These are phyloP conservation scores for Diaporthe sp. DNA, from an alignment of 2,329 filamentous ascomycete genomes.

Conservation along the genomic window DNA sequence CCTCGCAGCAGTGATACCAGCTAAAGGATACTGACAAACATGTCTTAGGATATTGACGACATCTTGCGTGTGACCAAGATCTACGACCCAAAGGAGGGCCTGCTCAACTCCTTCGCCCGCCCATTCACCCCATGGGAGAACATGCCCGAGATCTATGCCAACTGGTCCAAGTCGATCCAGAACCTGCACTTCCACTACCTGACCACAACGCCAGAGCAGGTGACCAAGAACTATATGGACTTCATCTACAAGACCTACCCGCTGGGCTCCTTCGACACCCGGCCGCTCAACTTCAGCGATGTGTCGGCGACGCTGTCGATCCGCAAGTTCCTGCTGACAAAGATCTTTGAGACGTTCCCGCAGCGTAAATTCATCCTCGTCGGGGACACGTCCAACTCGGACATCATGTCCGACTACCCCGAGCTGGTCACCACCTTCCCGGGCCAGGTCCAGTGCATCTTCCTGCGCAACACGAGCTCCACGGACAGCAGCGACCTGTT, in stretches of 20 bases:
- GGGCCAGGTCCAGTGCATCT: slow-evolving; percentile 81
- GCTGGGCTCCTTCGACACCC: slow-evolving; percentile 81
- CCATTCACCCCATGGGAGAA: slow-evolving; percentile 80
- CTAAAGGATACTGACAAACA: background rate
- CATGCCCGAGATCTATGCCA: slow-evolving; percentile 83
- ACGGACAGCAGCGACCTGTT: slow-evolving; percentile 77
- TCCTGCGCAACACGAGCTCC: slow-evolving; percentile 71
- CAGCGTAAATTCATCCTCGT: slow-evolving; percentile 81
- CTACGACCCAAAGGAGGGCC: slow-evolving; percentile 79
- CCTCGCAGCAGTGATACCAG: slow-evolving; percentile 51
- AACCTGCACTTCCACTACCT: slow-evolving; percentile 85
- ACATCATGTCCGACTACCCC: slow-evolving; percentile 78
- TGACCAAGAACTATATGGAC: slow-evolving; percentile 83
- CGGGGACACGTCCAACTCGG: slow-evolving; percentile 81
- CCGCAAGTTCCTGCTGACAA: slow-evolving; percentile 76
- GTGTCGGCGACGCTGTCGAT: slow-evolving; percentile 78
- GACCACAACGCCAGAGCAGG: slow-evolving; percentile 83
- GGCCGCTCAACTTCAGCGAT: slow-evolving; percentile 85
- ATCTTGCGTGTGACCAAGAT: slow-evolving; percentile 74
- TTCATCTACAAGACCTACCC: slow-evolving; percentile 85
- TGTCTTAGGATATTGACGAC: background rate
- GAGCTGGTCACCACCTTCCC: slow-evolving; percentile 75
- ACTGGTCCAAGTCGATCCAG: slow-evolving; percentile 76
- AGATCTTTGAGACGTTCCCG: slow-evolving; percentile 81
- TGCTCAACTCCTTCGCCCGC: slow-evolving; percentile 81